phyloP scores from a whole-genome alignment of 2,329 filamentous ascomycete genomes.

The Endoconidiophora polonica region DNA sequence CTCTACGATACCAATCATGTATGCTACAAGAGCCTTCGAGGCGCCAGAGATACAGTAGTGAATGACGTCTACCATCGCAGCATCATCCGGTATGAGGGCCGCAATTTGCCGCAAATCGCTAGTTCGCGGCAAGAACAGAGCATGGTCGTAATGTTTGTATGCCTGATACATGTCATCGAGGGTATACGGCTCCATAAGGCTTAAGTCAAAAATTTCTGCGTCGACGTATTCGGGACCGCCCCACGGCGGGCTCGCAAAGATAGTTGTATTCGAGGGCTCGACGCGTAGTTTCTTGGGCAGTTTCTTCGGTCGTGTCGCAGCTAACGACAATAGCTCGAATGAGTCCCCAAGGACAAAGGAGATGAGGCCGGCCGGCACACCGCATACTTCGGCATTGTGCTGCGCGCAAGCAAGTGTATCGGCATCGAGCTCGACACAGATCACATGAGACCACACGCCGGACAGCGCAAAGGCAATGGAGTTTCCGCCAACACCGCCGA shows the following conservation, averaged over 20 bases:
- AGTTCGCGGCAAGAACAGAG: conserved; percentile 72
- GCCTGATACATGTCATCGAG: conserved; percentile 43
- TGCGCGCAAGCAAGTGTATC: conserved; percentile 76
- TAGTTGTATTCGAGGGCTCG: conserved; percentile 25
- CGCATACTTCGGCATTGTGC: conserved; percentile 78
- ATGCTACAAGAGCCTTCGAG: conserved; percentile 65
- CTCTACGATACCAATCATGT: conserved; percentile 26
- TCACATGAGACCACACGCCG: conserved; percentile 62
- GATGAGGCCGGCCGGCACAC: conserved; percentile 52
- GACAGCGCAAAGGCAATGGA: conserved; percentile 83
- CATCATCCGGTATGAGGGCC: conserved; percentile 26
- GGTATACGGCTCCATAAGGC: conserved; percentile 76
- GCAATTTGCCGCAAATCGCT: conserved; percentile 71
- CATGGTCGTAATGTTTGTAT: conserved; percentile 43
- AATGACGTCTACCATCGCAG: conserved; percentile 50
- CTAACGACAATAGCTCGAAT: conserved; percentile 34
- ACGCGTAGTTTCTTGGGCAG: conserved; percentile 25
- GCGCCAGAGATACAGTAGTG: conserved; percentile 88
- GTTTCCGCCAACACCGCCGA: conserved; percentile 85
- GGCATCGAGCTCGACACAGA: conserved; percentile 74
- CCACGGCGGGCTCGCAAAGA: conserved; percentile 46
- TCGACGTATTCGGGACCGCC: conserved; percentile 39
- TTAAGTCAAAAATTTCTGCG: conserved; percentile 62
- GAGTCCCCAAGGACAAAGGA: conserved; percentile 79
- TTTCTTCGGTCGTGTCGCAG: conserved; percentile 17